Percentiles rank a stretch among this genome's conserved stretches.
Evolutionary conservation across 2,329 filamentous ascomycete species (phyloP).

Genomic region (Hirsutella minnesotensis): DNA sequence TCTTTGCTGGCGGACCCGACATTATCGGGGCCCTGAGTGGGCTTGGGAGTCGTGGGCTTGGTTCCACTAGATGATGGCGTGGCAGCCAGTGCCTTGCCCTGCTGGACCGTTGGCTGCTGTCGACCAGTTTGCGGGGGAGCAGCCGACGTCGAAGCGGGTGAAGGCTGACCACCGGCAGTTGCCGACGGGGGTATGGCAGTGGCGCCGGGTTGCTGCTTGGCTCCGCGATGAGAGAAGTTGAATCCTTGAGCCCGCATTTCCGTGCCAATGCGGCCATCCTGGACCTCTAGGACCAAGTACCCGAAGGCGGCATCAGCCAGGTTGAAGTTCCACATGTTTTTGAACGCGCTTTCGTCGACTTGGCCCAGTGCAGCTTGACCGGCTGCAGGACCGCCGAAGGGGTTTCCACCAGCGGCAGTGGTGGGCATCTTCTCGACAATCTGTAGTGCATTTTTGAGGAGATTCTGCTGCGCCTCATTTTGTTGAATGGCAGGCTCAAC

Average conservation of each 20-base stretch:
- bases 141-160: constrained; percentile 24
- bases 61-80: constrained; percentile 20
- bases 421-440: constrained; percentile 98
- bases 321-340: constrained; percentile 99
- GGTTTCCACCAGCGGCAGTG: constrained; percentile 89
- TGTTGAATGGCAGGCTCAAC: constrained; percentile 89
- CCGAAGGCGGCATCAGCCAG: constrained; percentile 94
- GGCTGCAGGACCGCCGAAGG: constrained; percentile 77
- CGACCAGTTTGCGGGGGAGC: constrained; percentile 20
- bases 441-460: constrained; percentile 80
- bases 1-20: constrained; percentile 36
- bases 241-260: constrained; percentile 99
- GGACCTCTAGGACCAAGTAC: constrained; percentile 88
- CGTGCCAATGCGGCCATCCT: constrained; percentile 89
- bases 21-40: constrained; percentile 28
- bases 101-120: constrained; percentile 25
- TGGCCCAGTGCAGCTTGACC: constrained; percentile 66
- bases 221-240: constrained; percentile 93
- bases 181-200: constrained; percentile 20
- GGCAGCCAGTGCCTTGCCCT: constrained; percentile 28
- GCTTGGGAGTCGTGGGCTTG: constrained; percentile 36
- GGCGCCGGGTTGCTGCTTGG: constrained; percentile 53
- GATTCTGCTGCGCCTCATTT: constrained; percentile 86
- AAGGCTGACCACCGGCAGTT: constrained; percentile 17
- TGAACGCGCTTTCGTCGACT: constrained; percentile 97